phyloP scores from a whole-genome alignment of 768 basidiomycete genomes.

The Naganishia vaughanmartiniae region DNA sequence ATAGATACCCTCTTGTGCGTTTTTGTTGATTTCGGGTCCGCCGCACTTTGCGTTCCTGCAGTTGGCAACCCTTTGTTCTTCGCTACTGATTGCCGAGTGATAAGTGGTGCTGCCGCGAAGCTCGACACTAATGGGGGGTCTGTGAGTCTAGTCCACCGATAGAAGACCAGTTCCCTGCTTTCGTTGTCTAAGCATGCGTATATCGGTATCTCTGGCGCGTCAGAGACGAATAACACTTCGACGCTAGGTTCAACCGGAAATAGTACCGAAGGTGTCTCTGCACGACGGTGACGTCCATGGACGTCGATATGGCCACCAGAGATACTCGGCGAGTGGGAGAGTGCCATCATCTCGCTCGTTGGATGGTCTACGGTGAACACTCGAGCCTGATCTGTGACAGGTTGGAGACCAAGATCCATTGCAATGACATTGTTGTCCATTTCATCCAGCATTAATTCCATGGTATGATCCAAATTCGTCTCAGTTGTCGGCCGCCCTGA shows the following conservation, averaged over 20 bases:
- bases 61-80: not conserved
- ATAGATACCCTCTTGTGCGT: constrained; percentile 15
- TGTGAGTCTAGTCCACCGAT: constrained; percentile 32
- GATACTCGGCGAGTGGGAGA: constrained; percentile 3
- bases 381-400: constrained; percentile 33
- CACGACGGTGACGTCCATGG: not conserved
- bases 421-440: constrained; percentile 37
- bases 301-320: constrained; percentile 16
- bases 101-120: not conserved
- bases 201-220: not conserved
- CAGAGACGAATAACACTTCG: constrained; percentile 27
- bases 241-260: not conserved
- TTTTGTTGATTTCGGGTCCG: constrained; percentile 2
- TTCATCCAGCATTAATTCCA: constrained; percentile 41
- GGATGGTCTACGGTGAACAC: constrained; percentile 41
- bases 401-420: constrained; percentile 32
- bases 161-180: constrained; percentile 40
- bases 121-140: not conserved
- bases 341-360: constrained; percentile 37
- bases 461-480: constrained; percentile 31
- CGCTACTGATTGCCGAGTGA: not conserved
- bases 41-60: not conserved
- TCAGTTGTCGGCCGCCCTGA: constrained; percentile 30
- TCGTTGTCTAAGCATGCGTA: constrained; percentile 33
- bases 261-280: not conserved